Evolutionary conservation across 306 rosid species (phyloP).

Genomic region (Herpetospermum pedunculosum): DNA sequence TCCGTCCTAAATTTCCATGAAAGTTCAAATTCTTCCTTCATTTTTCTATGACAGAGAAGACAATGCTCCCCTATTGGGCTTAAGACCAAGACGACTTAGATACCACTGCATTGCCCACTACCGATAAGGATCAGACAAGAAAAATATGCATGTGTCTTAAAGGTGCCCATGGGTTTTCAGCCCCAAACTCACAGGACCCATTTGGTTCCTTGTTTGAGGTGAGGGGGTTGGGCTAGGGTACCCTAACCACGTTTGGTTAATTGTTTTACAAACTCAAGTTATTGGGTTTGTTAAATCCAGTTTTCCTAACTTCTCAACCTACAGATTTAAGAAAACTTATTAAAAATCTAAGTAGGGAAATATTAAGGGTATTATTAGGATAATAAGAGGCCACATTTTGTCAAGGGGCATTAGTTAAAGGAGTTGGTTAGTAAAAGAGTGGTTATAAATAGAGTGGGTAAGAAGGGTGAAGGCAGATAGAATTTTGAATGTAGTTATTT

Average conservation of each 20-base stretch:
- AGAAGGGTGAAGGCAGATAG: neutral
- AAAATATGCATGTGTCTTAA: neutral
- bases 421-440: neutral
- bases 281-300: neutral
- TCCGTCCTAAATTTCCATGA: neutral
- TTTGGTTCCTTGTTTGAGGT: neutral
- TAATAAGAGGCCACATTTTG: neutral
- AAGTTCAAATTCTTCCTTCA: neutral
- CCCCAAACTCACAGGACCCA: neutral
- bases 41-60: neutral
- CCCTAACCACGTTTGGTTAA: neutral
- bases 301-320: neutral
- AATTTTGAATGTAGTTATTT: neutral
- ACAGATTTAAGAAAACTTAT: neutral
- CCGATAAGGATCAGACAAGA: neutral
- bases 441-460: neutral
- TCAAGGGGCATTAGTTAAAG: neutral
- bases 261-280: neutral
- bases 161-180: neutral
- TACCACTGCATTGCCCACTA: neutral
- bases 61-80: neutral
- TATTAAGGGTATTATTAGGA: neutral
- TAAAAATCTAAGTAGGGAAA: neutral
- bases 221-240: neutral
- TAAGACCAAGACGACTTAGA: neutral